Conservation (phyloP, 768 basidiomycete species). For the Gyrodon lividus region DNA sequence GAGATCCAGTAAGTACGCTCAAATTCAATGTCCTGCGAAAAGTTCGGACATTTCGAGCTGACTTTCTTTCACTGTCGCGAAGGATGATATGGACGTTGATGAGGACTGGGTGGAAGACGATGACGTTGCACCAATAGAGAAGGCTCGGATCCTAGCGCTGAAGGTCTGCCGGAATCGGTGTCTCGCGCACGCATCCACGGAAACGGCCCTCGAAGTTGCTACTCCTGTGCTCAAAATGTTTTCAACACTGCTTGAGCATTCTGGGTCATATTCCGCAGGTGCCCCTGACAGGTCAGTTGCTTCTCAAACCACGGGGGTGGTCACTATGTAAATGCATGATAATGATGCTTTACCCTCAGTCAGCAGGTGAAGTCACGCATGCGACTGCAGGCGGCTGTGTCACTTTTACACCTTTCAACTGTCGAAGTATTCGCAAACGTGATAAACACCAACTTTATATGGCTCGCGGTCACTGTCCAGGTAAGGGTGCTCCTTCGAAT, state of each 20-base stretch:
- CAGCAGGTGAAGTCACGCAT: conserved; percentile 70
- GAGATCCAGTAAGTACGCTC: conserved; percentile 42
- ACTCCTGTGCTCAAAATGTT: conserved; percentile 78
- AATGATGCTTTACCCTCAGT: conserved; percentile 35
- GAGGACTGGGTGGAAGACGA: conserved; percentile 80
- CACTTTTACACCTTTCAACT: conserved; percentile 73
- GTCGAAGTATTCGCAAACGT: conserved; percentile 55
- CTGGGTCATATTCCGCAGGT: conserved; percentile 63
- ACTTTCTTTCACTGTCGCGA: conserved; percentile 1
- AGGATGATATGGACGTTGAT: conserved; percentile 59
- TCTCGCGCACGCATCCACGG: conserved; percentile 60
- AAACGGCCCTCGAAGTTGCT: conserved; percentile 63
- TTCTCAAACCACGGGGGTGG: background rate
- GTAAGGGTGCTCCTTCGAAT: conserved; percentile 40
- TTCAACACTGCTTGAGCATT: conserved; percentile 62
- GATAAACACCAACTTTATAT: conserved; percentile 61
- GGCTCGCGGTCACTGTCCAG: conserved; percentile 73
- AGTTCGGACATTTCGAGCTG: background rate
- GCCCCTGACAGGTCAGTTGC: conserved; percentile 46
- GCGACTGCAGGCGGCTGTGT: conserved; percentile 79
- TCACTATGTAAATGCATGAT: background rate
- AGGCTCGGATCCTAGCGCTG: conserved; percentile 70
- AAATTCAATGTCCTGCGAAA: background rate
- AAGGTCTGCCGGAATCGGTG: conserved; percentile 84
- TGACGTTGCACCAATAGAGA: conserved; percentile 54